Conservation (phyloP, 1,284 basidiomycete genomes). For the Cryptococcus sp. region DNA sequence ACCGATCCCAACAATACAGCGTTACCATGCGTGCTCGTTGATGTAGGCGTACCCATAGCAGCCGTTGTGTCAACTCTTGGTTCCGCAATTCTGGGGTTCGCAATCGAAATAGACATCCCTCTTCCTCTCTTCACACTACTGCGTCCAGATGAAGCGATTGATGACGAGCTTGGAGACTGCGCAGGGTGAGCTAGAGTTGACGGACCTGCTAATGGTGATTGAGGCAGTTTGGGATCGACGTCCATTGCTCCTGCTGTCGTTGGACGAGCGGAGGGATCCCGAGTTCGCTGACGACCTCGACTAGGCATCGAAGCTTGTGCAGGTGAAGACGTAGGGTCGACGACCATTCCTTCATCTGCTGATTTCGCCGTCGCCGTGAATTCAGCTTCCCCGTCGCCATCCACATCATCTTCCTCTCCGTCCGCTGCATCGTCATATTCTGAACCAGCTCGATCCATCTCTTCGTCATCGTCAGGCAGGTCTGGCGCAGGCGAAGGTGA, state of each 20-base stretch:
- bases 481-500: constrained; percentile 3
- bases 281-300: too few species aligned
- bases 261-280: too few species aligned
- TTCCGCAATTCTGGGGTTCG: background rate
- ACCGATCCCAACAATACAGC: too few species aligned
- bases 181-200: too few species aligned
- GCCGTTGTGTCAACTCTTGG: background rate
- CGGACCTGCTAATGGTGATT: too few species aligned
- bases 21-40: background rate
- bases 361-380: background rate
- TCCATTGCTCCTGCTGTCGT: background rate
- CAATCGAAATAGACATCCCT: background rate
- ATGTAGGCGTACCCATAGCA: background rate
- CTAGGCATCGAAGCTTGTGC: background rate
- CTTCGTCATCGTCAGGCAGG: constrained; percentile 6
- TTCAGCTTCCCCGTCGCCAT: background rate
- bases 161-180: background rate
- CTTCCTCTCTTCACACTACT: background rate
- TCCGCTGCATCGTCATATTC: constrained; percentile 3
- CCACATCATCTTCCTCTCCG: constrained; percentile 8
- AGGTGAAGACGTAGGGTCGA: constrained; percentile 10
- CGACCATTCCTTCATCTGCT: constrained; percentile 15
- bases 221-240: background rate
- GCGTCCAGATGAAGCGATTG: background rate
- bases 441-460: constrained; percentile 7